A percentile compares a stretch with the other conserved stretches of the same genome.
Evolutionary conservation across 495 filamentous ascomycete species (phyloP).

Genomic region (Aspergillus leporis): DNA sequence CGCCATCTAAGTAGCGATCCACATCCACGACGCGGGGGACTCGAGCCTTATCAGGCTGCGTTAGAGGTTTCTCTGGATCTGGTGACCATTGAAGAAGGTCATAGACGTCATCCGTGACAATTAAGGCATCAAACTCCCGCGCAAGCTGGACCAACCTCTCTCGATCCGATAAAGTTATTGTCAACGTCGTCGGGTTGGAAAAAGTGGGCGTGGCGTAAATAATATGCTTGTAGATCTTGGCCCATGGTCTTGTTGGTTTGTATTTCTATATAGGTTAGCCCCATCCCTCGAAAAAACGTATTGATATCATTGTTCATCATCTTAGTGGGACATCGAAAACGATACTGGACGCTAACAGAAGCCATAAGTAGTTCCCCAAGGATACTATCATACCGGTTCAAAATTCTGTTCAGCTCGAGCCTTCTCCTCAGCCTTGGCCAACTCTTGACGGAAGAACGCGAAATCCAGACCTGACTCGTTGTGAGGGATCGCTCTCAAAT

Average conservation of each 20-base stretch:
- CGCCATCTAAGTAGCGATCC: slow-evolving; percentile 62
- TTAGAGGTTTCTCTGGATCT: slow-evolving; percentile 23
- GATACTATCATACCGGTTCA: slow-evolving; percentile 36
- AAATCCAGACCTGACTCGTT: slow-evolving; percentile 75
- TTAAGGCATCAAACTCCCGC: slow-evolving; percentile 68
- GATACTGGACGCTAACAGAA: neutral
- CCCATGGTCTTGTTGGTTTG: slow-evolving; percentile 47
- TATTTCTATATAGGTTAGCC: slow-evolving; percentile 25
- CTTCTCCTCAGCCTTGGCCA: slow-evolving; percentile 38
- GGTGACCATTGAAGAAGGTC: slow-evolving; percentile 78
- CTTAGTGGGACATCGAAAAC: neutral
- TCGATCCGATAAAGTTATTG: slow-evolving; percentile 64
- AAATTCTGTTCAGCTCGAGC: slow-evolving; percentile 30
- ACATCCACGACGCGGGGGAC: slow-evolving; percentile 76
- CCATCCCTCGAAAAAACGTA: neutral
- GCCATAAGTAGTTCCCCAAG: no score
- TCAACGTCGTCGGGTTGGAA: slow-evolving; percentile 76
- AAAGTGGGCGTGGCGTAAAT: slow-evolving; percentile 85
- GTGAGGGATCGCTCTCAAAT: slow-evolving; percentile 66
- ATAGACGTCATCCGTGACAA: slow-evolving; percentile 90
- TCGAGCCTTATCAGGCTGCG: slow-evolving; percentile 39
- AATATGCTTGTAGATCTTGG: slow-evolving; percentile 76
- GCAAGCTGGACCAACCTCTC: slow-evolving; percentile 65
- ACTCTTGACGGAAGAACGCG: slow-evolving; percentile 51
- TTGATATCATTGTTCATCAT: neutral